Conservation (phyloP, 164 flowering plant genomes). For the Annona squamosa region DNA sequence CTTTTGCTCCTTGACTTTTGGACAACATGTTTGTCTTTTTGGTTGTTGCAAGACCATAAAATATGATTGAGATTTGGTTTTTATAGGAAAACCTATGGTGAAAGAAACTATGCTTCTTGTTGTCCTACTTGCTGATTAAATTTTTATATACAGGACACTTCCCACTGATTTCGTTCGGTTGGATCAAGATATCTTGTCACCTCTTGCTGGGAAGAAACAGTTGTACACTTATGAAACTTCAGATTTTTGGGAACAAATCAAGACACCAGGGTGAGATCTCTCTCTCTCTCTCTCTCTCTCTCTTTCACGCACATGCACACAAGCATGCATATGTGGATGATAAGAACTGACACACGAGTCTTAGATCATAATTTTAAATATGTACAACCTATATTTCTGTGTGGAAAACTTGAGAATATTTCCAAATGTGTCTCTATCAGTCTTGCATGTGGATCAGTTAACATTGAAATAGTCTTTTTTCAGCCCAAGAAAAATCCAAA, state of each 20-base stretch:
- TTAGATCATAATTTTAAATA: no score
- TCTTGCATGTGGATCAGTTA: no score
- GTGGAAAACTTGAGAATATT: no score
- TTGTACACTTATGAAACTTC: slow-evolving; percentile 76
- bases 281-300: not conserved
- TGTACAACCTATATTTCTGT: no score
- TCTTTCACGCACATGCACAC: not conserved
- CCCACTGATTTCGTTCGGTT: slow-evolving; percentile 85
- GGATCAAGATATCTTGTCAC: slow-evolving; percentile 96
- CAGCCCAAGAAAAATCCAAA: no score
- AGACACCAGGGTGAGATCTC: slow-evolving; percentile 78
- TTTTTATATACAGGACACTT: slow-evolving; percentile 39
- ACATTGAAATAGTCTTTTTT: no score
- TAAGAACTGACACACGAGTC: no score
- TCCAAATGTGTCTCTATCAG: no score
- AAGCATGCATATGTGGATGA: no score
- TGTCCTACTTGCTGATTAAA: slow-evolving; percentile 8
- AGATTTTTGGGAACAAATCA: slow-evolving; percentile 99
- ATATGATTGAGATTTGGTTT: not conserved
- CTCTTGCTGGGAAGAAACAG: slow-evolving; percentile 96
- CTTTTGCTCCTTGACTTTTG: not conserved
- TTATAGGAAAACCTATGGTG: not conserved
- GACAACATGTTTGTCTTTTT: no score
- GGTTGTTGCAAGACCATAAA: not conserved
- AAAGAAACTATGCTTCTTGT: slow-evolving; percentile 3